Evolutionary conservation across 176 grass and related monocot genomes (phyloP), one percentile per base, ranked within the genome.

Genomic region (Dactylis glomerata): DNA sequence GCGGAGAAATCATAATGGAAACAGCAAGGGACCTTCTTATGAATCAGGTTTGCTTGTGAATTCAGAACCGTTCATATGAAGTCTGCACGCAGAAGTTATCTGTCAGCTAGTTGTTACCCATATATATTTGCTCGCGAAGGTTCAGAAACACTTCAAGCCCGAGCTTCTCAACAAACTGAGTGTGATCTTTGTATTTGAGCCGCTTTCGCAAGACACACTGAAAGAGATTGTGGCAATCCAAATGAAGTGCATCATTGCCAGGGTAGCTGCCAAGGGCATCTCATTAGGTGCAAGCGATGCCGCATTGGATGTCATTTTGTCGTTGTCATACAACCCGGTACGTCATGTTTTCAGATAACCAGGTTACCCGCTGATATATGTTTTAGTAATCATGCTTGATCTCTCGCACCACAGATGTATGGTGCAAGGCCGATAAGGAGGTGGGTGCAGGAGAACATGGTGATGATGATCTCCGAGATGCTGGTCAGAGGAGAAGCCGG

Each of bases 231-330:
- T 73, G 3, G 61, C 69, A 77, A 73, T 71, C n/a, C 88, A 93
- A 27, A 93, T 93, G 88, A 93, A 93, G 77, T 82, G 82, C 32
- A 52, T 90, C 28, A 72, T 88, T 1, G 28, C 76, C 31, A 85
- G 85, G 26, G 81, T 88, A 10, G 88, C 88, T 14, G 88, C 87
- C 52, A 81, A 78, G 75, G 91, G 91, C 10, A 55, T 90, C 38
- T 20, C 58, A n/a, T 34, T 93, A 22, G 85, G 64, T 59, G 77
- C 87, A 2, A 85, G 87, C 10, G 34, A 68, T 2, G 20, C 4
- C 1, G 65, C 34, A n/a, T 40, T 68, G 34, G 65, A 68, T 0
- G 34, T 68, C 10, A 11, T 68, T 68, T n/a, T 68, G 34, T 68
- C 34, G 34, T 33, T 40, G 23, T 68, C 65, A 68, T 68, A 40